These are phyloP conservation scores for Scutellaria barbata DNA, from an alignment of 257 asterid species.

Conservation along the genomic window DNA sequence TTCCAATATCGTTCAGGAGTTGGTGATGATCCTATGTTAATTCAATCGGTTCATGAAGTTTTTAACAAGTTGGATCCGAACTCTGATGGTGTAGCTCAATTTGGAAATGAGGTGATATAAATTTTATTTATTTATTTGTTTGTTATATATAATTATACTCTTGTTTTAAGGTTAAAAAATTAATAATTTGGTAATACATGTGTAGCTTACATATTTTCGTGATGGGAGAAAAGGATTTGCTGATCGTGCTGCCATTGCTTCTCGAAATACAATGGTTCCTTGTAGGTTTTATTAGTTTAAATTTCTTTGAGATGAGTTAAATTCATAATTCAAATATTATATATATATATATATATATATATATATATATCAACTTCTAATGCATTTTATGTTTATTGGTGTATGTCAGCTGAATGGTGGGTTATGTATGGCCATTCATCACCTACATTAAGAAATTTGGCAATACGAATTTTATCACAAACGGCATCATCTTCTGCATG, in stretches of 20 bases:
- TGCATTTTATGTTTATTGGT: not conserved
- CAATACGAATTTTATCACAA: not conserved
- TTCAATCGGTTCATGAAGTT: not conserved
- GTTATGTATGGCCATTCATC: not conserved
- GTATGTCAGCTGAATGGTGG: not conserved
- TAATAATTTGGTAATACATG: not conserved
- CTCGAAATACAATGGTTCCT: not conserved
- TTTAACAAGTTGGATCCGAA: not conserved
- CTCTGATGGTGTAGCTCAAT: not conserved
- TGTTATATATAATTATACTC: no score
- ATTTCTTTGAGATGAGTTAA: no score
- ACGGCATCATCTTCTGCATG: not conserved
- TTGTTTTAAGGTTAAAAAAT: not conserved
- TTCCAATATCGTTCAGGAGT: not conserved
- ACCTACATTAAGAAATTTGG: not conserved
- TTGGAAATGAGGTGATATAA: not conserved
- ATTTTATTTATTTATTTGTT: not conserved
- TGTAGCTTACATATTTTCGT: not conserved
- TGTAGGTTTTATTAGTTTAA: not conserved
- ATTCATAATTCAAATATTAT: not conserved
- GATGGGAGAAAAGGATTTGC: constrained; percentile 1
- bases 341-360: no score
- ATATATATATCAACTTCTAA: no score
- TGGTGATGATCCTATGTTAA: not conserved
- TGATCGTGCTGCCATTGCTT: not conserved